A percentile compares a stretch with the other conserved stretches of the same genome.
phyloP scores from a whole-genome alignment of 2,329 filamentous ascomycete species.

The Tolypocladium amazonense region DNA sequence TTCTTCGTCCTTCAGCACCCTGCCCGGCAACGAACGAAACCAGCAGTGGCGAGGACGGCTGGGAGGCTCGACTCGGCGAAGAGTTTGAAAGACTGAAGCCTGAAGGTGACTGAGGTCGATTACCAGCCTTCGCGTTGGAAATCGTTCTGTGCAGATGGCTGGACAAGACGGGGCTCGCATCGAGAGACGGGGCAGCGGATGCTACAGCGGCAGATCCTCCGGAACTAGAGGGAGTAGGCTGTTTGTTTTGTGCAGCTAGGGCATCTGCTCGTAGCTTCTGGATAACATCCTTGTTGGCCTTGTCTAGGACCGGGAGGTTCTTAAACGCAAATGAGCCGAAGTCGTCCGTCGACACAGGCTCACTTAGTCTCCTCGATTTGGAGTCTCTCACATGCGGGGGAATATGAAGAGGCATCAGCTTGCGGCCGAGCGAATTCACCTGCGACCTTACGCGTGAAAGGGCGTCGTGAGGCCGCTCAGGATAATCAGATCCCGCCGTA shows the following conservation, averaged over 20 bases:
- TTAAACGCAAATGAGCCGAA: constrained; percentile 97
- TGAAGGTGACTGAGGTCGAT: constrained; percentile 80
- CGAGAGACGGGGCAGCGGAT: constrained; percentile 60
- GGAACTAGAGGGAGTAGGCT: constrained; percentile 29
- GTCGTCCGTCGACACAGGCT: constrained; percentile 80
- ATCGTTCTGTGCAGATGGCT: constrained; percentile 73
- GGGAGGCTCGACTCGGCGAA: constrained; percentile 73
- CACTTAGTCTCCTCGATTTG: constrained; percentile 78
- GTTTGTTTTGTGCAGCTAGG: constrained; percentile 55
- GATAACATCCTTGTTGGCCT: constrained; percentile 97
- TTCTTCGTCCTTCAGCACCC: constrained; percentile 66
- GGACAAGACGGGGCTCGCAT: constrained; percentile 75
- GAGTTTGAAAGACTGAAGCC: constrained; percentile 68
- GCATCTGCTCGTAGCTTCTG: constrained; percentile 91
- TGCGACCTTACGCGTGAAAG: constrained; percentile 81
- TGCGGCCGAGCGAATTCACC: constrained; percentile 76
- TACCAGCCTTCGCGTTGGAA: constrained; percentile 68
- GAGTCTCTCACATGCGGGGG: constrained; percentile 91
- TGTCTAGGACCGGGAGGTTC: constrained; percentile 90
- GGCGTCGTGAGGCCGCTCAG: constrained; percentile 88
- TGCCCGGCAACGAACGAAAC: constrained; percentile 89
- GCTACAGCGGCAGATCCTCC: constrained; percentile 28
- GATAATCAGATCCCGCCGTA: constrained; percentile 63
- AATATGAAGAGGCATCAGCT: constrained; percentile 90
- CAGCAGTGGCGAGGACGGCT: constrained; percentile 65